These are phyloP conservation scores for Xylaria acuta DNA, from an alignment of 495 filamentous ascomycete genomes.

Conservation along the genomic window DNA sequence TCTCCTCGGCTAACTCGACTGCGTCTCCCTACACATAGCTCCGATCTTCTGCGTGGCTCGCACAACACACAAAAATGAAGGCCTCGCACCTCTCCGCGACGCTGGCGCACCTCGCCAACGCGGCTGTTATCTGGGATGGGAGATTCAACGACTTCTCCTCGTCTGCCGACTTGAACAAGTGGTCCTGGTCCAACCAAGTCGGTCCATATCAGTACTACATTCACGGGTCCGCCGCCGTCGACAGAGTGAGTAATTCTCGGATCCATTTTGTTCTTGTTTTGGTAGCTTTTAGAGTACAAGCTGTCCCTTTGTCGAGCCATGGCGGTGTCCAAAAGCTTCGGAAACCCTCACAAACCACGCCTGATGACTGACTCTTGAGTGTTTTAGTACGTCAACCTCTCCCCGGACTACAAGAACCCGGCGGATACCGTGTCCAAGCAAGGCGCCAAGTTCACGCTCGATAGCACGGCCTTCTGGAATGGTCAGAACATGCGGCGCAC, in stretches of 20 bases:
- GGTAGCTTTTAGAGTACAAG: no score
- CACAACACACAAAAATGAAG: conserved; percentile 39
- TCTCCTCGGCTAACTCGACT: not conserved
- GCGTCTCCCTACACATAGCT: not conserved
- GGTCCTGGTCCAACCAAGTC: conserved; percentile 71
- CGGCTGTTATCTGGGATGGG: conserved; percentile 64
- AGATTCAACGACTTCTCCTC: conserved; percentile 63
- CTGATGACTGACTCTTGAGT: not conserved
- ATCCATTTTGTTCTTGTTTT: no score
- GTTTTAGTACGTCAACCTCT: conserved; percentile 60
- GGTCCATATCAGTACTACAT: conserved; percentile 78
- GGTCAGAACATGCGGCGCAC: conserved; percentile 63
- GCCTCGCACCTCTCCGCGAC: conserved; percentile 25
- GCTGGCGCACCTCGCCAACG: conserved; percentile 34
- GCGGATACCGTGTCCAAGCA: conserved; percentile 65
- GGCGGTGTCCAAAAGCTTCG: no score
- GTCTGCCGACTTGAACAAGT: conserved; percentile 58
- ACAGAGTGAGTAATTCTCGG: conserved; percentile 17
- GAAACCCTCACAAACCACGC: no score
- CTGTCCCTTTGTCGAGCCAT: no score
- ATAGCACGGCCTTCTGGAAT: conserved; percentile 66
- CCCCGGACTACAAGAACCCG: conserved; percentile 67
- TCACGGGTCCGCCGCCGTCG: conserved; percentile 61
- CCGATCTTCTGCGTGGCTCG: not conserved
- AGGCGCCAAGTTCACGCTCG: conserved; percentile 73